Evolutionary conservation across 2,329 filamentous ascomycete genomes (phyloP).

Genomic region (Penicillium brevicompactum): DNA sequence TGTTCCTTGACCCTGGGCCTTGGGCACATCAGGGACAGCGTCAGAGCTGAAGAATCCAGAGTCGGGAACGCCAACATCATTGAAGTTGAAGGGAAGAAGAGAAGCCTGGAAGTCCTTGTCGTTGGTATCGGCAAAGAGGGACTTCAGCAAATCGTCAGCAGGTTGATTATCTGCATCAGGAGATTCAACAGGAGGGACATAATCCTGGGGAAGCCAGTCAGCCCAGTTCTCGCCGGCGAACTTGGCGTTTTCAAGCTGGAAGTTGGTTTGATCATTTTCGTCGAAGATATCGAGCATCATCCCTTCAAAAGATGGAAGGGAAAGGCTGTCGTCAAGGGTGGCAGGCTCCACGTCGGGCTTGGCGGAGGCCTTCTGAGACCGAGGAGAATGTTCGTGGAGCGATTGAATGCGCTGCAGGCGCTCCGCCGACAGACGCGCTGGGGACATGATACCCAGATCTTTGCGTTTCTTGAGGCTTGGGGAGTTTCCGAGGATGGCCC

Average conservation of each 20-base stretch:
- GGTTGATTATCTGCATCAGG: conserved; percentile 24
- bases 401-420: conserved; percentile 38
- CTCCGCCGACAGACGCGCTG: conserved; percentile 37
- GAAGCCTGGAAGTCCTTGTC: conserved; percentile 31
- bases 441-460: conserved; percentile 23
- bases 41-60: conserved; percentile 42
- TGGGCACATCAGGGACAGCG: conserved; percentile 30
- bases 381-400: conserved; percentile 26
- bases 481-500: conserved; percentile 41
- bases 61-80: conserved; percentile 33
- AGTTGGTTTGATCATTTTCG: conserved; percentile 29
- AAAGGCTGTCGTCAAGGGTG: conserved; percentile 22
- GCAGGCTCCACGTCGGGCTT: conserved; percentile 22
- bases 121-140: conserved; percentile 38
- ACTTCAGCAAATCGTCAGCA: conserved; percentile 36
- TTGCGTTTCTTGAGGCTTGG: conserved; percentile 32
- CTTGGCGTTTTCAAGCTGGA: conserved; percentile 30
- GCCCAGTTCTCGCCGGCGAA: conserved; percentile 34
- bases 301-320: conserved; percentile 30
- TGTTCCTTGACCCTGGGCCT: conserved; percentile 20
- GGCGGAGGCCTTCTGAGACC: conserved; percentile 27
- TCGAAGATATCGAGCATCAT: conserved; percentile 45
- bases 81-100: conserved; percentile 36
- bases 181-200: conserved; percentile 35
- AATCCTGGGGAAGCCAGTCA: conserved; percentile 41